A percentile compares a stretch with the other conserved stretches of the same genome.
phyloP scores from a whole-genome alignment of 495 filamentous ascomycete species.

The Hypoxylon intermedium region DNA sequence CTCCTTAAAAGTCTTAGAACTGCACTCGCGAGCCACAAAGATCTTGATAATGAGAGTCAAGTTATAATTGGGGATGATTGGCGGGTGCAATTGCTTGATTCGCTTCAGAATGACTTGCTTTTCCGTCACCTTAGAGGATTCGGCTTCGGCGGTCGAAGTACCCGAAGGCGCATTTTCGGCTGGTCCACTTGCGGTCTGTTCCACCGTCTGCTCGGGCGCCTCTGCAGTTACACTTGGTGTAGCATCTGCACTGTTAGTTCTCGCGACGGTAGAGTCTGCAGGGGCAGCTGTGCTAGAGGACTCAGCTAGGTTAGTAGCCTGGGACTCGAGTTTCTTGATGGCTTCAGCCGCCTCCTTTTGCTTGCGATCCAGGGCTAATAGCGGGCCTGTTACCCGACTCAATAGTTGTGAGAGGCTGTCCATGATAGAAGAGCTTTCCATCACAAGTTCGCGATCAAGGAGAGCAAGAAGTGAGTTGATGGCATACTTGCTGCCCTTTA shows the following conservation, averaged over 20 bases:
- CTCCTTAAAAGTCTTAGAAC: constrained; percentile 94
- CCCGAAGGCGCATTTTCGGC: constrained; percentile 34
- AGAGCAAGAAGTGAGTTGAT: constrained; percentile 88
- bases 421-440: constrained; percentile 95
- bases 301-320: constrained; percentile 42
- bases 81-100: constrained; percentile 74
- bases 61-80: constrained; percentile 87
- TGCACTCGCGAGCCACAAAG: constrained; percentile 93
- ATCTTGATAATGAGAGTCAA: constrained; percentile 94
- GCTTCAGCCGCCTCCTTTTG: constrained; percentile 74
- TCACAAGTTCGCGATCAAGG: constrained; percentile 88
- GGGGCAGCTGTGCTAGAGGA: constrained; percentile 33
- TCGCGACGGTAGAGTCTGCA: constrained; percentile 33
- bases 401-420: constrained; percentile 87
- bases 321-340: constrained; percentile 61
- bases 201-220: constrained; percentile 8
- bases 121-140: constrained; percentile 57
- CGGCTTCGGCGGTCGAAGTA: constrained; percentile 40
- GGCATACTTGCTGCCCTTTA: constrained; percentile 83
- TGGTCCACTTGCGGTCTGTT: constrained; percentile 25
- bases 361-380: constrained; percentile 81
- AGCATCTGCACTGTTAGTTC: constrained; percentile 14
- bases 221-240: constrained; percentile 5
- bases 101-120: constrained; percentile 70
- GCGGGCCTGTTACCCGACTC: constrained; percentile 84